Conservation (phyloP, 495 filamentous ascomycete genomes). For the Thermochaetoides thermophila region DNA sequence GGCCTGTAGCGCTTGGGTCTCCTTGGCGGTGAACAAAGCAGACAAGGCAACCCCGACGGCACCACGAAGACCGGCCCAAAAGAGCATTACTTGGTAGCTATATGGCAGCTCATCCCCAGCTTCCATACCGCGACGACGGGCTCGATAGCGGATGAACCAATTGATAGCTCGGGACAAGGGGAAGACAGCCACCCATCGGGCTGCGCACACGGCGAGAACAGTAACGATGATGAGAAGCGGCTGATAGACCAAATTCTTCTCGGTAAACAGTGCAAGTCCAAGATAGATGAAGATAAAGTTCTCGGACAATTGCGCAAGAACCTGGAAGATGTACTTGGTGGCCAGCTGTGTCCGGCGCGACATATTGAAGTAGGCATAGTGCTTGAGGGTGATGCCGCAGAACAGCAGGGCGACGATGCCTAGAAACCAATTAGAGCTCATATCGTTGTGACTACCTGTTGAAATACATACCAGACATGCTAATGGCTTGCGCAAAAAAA, state of each 20-base stretch:
- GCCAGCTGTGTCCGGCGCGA: conserved; percentile 92
- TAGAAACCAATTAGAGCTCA: conserved; percentile 21
- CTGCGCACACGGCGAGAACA: conserved; percentile 77
- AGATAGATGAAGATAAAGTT: conserved; percentile 99
- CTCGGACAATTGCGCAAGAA: conserved; percentile 87
- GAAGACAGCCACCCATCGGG: conserved; percentile 87
- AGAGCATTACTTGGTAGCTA: conserved; percentile 91
- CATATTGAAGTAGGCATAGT: conserved; percentile 99
- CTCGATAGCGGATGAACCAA: conserved; percentile 84
- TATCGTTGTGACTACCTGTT: conserved; percentile 5
- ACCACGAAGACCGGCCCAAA: conserved; percentile 93
- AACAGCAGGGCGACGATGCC: conserved; percentile 94
- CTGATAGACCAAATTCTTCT: conserved; percentile 73
- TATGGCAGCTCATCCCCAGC: conserved; percentile 82
- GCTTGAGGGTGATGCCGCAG: conserved; percentile 95
- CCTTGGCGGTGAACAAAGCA: conserved; percentile 67
- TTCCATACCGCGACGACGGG: conserved; percentile 56
- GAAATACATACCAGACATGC: conserved; percentile 62
- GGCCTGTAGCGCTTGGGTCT: conserved; percentile 64
- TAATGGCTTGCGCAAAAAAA: conserved; percentile 87
- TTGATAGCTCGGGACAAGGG: conserved; percentile 83
- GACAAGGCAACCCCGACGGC: conserved; percentile 93
- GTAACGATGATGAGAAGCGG: conserved; percentile 92
- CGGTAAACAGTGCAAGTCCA: conserved; percentile 84
- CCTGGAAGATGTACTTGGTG: conserved; percentile 94